Evolutionary conservation across 2,329 filamentous ascomycete genomes (phyloP), one percentile per base, ranked within the genome.

Genomic region (Botrytis porri): DNA sequence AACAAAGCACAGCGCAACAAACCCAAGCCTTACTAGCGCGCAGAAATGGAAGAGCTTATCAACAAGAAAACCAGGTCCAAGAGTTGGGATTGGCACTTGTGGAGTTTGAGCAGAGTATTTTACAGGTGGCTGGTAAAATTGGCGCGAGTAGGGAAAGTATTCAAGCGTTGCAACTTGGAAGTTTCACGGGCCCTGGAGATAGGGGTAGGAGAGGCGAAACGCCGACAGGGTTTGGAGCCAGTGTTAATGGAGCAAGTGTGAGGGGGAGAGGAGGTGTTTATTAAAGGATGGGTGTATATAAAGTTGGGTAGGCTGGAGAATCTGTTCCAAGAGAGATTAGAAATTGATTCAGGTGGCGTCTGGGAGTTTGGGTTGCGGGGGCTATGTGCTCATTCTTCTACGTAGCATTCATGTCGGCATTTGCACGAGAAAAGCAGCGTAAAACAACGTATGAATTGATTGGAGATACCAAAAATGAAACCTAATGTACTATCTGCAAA

Each of bases 81-180:
- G 85, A 87, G 79, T 83, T 91, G 62, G 87, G 87, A 25, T 86
- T 84, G 20, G 89, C 90, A 61, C 84, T 92, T 75, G 84, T 86
- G 29, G 90, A 92, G 76, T 90, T 92, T 74, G 89, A 92, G 81
- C 85, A 87, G 76, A 87, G 89, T 73, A 90, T 92, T 72, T 81
- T 91, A 72, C 86, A 88, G 70, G 89, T 91, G 72, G 90, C 90
- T 8, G 84, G 86, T 37, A 86, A 88, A 72, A 85, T 92, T 67
- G 89, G 88, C 4, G 83, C 83, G 64, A 86, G 85, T 7, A 87
- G 88, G 74, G 90, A 92, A 79, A 86, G 86, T 51, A 85, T 90
- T 73, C 89, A 89, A 71, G 86, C 86, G 75, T 80, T 91, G 70
- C 86, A 87, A 76, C 78, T 87, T 57, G 88, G 87, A 12, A 74